These are phyloP conservation scores for Hysterium pulicare DNA, from an alignment of 2,329 filamentous ascomycete species.

Conservation along the genomic window DNA sequence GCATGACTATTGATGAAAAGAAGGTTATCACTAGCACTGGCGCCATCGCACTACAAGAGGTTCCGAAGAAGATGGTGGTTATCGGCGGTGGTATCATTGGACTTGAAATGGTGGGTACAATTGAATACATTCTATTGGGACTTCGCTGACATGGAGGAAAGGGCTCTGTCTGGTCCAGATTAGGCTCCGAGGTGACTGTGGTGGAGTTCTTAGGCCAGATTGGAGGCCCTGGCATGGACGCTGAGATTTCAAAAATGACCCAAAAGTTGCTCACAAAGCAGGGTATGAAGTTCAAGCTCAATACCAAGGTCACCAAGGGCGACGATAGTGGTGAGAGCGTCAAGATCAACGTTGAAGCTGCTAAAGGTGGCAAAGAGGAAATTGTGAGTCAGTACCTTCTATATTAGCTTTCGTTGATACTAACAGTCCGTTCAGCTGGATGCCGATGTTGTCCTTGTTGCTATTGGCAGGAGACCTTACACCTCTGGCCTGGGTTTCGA, in stretches of 20 bases:
- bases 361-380: slow-evolving; percentile 95
- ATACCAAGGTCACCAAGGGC: slow-evolving; percentile 89
- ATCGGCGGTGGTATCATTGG: slow-evolving; percentile 99
- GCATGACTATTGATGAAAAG: slow-evolving; percentile 95
- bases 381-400: slow-evolving; percentile 58
- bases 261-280: slow-evolving; percentile 96
- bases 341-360: slow-evolving; percentile 80
- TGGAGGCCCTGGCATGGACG: slow-evolving; percentile 95
- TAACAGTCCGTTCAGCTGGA: slow-evolving; percentile 61
- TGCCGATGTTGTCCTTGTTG: slow-evolving; percentile 91
- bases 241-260: slow-evolving; percentile 82
- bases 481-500: slow-evolving; percentile 88
- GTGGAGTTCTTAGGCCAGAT: slow-evolving; percentile 97
- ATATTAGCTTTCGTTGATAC: slow-evolving; percentile 7
- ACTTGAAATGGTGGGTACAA: slow-evolving; percentile 77
- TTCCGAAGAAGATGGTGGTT: slow-evolving; percentile 94
- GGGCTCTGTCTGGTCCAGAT: slow-evolving; percentile 90
- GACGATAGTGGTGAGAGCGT: slow-evolving; percentile 75
- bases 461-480: slow-evolving; percentile 94
- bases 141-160: slow-evolving; percentile 28
- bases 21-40: slow-evolving; percentile 95
- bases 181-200: slow-evolving; percentile 92
- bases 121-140: slow-evolving; percentile 6
- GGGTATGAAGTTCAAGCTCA: slow-evolving; percentile 96
- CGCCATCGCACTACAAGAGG: slow-evolving; percentile 81